A percentile compares a stretch with the other conserved stretches of the same genome.
Conservation (phyloP, 164 flowering plant species). For the Nelumbo lutea region DNA sequence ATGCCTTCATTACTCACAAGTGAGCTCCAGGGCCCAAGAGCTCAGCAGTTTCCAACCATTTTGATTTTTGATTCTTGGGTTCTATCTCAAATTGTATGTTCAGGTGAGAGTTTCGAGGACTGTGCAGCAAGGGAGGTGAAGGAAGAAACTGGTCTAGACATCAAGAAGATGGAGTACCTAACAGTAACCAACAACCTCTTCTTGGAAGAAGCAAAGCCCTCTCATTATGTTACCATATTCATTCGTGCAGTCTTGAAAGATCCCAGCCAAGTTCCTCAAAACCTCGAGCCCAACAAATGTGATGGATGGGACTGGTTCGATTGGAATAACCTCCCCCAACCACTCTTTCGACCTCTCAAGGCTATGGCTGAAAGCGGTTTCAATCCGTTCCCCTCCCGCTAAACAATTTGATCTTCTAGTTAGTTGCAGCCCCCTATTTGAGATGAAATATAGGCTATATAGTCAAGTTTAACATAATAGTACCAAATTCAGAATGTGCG, state of each 20-base stretch:
- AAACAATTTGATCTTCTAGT: not conserved
- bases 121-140: conserved; percentile 79
- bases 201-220: conserved; percentile 39
- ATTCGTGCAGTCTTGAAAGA: conserved; percentile 43
- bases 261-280: conserved; percentile 43
- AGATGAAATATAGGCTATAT: too few relatives aligned
- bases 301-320: conserved; percentile 89
- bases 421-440: too few relatives aligned
- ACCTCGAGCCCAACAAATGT: conserved; percentile 73
- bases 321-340: conserved; percentile 66
- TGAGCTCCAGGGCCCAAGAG: too few relatives aligned
- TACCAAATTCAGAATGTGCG: too few relatives aligned
- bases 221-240: conserved; percentile 47
- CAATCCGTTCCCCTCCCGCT: conserved; percentile 46
- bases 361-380: conserved; percentile 44
- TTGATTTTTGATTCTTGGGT: not conserved
- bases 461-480: too few relatives aligned
- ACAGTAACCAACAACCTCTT: conserved; percentile 62
- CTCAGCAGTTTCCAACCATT: too few relatives aligned
- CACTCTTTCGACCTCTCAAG: conserved; percentile 57
- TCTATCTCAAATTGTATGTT: not conserved
- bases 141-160: conserved; percentile 79
- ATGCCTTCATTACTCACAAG: too few relatives aligned
- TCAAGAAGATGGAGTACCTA: conserved; percentile 44
- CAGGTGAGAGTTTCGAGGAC: conserved; percentile 88